A percentile compares a stretch with the other conserved stretches of the same genome.
Evolutionary conservation across 768 basidiomycete species (phyloP).

Genomic region (Boletus huronensis): DNA sequence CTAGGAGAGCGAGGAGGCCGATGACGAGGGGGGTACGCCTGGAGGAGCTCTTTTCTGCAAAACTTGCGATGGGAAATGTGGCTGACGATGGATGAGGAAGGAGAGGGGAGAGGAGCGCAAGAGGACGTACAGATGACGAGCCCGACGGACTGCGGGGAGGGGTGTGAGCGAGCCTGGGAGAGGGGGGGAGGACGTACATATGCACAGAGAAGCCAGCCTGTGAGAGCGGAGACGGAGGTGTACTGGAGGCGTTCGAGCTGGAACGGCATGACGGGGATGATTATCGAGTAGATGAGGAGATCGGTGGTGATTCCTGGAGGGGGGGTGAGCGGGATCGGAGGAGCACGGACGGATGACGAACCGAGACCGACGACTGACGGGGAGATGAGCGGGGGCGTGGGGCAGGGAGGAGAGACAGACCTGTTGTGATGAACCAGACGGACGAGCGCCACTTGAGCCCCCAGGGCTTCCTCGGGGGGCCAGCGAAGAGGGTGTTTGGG

Average conservation of each 20-base stretch:
- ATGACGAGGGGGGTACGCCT: conserved; percentile 47
- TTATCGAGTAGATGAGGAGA: conserved; percentile 56
- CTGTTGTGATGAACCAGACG: conserved; percentile 50
- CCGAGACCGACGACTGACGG: conserved; percentile 47
- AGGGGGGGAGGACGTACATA: conserved; percentile 39
- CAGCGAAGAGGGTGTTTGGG: not conserved
- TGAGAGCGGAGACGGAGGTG: conserved; percentile 42
- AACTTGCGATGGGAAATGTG: conserved; percentile 55
- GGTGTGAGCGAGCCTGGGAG: conserved; percentile 1
- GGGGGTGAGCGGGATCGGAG: not conserved
- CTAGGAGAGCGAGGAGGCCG: conserved; percentile 49
- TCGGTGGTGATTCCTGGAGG: conserved; percentile 44
- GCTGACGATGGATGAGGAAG: conserved; percentile 31
- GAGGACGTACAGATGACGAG: conserved; percentile 46
- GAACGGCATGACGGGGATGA: conserved; percentile 63
- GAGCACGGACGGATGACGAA: conserved; percentile 19
- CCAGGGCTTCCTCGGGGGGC: conserved; percentile 29
- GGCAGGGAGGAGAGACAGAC: too few relatives aligned
- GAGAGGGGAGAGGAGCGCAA: not conserved
- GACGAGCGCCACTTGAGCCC: conserved; percentile 59
- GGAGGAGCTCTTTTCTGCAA: conserved; percentile 48
- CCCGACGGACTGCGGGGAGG: conserved; percentile 46
- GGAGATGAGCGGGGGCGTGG: too few relatives aligned
- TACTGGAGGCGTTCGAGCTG: conserved; percentile 51
- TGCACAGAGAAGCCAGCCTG: conserved; percentile 60